phyloP scores from a whole-genome alignment of 2,329 filamentous ascomycete genomes.

The Botrytis paeoniae region DNA sequence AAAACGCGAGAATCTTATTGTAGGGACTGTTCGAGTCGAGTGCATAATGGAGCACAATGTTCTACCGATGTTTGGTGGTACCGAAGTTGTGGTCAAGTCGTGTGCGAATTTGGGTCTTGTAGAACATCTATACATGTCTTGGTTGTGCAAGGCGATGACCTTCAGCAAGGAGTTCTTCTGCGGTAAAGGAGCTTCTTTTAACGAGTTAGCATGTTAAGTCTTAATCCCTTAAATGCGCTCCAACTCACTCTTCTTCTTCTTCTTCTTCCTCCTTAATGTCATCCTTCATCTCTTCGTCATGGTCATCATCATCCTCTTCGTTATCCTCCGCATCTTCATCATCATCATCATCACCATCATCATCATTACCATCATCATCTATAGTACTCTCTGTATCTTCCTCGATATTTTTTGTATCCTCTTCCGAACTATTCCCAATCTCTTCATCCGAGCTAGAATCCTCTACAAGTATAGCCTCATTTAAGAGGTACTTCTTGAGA shows the following conservation, averaged over 20 bases:
- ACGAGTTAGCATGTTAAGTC: background rate
- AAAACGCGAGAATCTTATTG: background rate
- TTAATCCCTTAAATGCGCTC: too few species aligned
- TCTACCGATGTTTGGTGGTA: background rate
- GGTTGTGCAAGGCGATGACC: background rate
- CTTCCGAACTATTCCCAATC: background rate
- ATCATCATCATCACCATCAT: constrained; percentile 43
- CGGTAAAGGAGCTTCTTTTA: background rate
- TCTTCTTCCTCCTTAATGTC: background rate
- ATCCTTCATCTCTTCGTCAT: constrained; percentile 48
- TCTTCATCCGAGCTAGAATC: background rate
- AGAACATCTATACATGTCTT: background rate
- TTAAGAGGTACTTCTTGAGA: background rate
- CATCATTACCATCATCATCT: constrained; percentile 69
- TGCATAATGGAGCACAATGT: too few species aligned
- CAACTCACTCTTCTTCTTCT: background rate
- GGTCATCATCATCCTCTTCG: constrained; percentile 40
- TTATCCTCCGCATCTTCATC: constrained; percentile 41
- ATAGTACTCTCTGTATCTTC: constrained; percentile 53
- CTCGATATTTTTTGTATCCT: background rate
- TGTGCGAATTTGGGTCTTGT: background rate
- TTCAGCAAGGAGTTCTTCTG: background rate
- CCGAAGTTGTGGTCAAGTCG: background rate
- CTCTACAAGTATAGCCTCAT: background rate
- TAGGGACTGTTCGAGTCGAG: background rate